Evolutionary conservation across 371 early-diverging fungal species (phyloP).

Genomic region (Mortierella sp.): DNA sequence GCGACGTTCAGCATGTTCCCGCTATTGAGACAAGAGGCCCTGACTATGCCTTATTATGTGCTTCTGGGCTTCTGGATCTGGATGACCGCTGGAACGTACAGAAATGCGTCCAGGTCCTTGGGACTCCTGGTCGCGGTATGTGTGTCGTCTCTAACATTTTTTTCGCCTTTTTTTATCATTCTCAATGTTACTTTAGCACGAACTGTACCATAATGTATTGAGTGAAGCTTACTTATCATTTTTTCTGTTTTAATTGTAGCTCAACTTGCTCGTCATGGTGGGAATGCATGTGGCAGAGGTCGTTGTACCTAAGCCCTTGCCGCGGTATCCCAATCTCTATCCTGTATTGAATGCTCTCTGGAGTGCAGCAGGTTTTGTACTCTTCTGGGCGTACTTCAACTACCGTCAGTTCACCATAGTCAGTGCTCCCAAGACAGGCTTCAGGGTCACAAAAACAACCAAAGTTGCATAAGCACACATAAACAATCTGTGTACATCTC

Average conservation of each 20-base stretch:
- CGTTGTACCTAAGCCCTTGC: constrained; percentile 67
- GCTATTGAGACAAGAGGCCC: constrained; percentile 78
- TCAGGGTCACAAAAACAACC: constrained; percentile 28
- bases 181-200: neutral
- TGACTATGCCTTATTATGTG: constrained; percentile 74
- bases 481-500: neutral
- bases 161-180: neutral
- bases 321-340: constrained; percentile 82
- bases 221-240: neutral
- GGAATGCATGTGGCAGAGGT: constrained; percentile 71
- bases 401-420: constrained; percentile 66
- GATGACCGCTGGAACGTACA: constrained; percentile 58
- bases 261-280: constrained; percentile 61
- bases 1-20: constrained; percentile 94
- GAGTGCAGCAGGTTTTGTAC: constrained; percentile 72
- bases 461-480: constrained; percentile 16
- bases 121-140: constrained; percentile 36
- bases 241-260: constrained; percentile 46
- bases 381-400: constrained; percentile 71
- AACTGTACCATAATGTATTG: neutral
- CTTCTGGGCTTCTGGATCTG: constrained; percentile 77
- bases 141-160: too few relatives aligned
- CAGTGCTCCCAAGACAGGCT: constrained; percentile 26
- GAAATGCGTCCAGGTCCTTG: constrained; percentile 8
- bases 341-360: constrained; percentile 81